Evolutionary conservation across 176 grass and related monocot genomes (phyloP).

Genomic region (Lolium multiflorum): DNA sequence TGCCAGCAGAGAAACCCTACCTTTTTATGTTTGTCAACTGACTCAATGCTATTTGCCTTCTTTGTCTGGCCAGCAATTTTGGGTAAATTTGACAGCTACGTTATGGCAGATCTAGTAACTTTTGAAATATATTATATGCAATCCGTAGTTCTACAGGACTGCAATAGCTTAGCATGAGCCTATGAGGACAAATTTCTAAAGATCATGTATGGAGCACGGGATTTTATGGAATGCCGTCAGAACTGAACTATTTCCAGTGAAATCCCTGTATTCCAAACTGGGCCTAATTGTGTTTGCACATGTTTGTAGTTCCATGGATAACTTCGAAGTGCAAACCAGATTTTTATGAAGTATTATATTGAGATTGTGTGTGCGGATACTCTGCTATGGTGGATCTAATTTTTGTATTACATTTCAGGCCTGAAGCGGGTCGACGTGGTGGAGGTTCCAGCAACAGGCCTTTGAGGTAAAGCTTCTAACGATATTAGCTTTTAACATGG

Average conservation of each 20-base stretch:
- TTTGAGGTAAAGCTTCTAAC: slow-evolving; percentile 48
- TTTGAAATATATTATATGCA: not conserved
- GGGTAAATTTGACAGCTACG: no score
- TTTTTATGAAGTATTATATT: slow-evolving; percentile 2
- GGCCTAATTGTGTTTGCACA: not conserved
- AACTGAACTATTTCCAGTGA: slow-evolving; percentile 14
- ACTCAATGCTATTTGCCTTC: not conserved
- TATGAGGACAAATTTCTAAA: not conserved
- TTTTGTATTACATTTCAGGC: slow-evolving; percentile 43
- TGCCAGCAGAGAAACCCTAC: not conserved
- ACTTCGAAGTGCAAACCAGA: not conserved
- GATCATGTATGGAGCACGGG: not conserved
- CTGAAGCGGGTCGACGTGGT: slow-evolving; percentile 51
- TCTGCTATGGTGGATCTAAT: slow-evolving; percentile 5
- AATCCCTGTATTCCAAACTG: not conserved
- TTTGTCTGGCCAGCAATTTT: no score
- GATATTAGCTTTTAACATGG: not conserved
- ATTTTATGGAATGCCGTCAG: not conserved
- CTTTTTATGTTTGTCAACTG: slow-evolving; percentile 22
- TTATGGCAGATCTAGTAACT: slow-evolving; percentile 17
- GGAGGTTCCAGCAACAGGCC: slow-evolving; percentile 52
- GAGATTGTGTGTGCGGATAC: not conserved
- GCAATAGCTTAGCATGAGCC: not conserved
- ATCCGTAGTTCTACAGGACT: not conserved
- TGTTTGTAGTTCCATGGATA: not conserved